phyloP scores from a whole-genome alignment of 306 rosid genomes.

The Prinsepia uniflora region DNA sequence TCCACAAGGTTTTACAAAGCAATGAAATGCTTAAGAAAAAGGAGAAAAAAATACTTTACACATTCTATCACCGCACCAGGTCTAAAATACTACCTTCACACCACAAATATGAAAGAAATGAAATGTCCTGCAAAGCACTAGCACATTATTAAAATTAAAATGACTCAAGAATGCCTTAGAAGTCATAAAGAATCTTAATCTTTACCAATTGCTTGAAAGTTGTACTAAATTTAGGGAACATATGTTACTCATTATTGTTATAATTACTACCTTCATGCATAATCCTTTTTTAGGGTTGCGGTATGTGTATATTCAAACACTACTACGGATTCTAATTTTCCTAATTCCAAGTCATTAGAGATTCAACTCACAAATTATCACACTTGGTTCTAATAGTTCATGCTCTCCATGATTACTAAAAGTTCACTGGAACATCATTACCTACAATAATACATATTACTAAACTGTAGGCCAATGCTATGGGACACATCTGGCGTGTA shows the following conservation, averaged over 20 bases:
- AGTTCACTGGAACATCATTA: too few species aligned
- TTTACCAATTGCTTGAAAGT: neutral
- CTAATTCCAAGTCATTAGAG: too few species aligned
- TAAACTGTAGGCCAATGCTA: too few species aligned
- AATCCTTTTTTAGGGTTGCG: too few species aligned
- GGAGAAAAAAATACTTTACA: neutral
- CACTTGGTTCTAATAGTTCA: too few species aligned
- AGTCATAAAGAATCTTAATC: neutral
- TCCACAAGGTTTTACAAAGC: conserved; percentile 7
- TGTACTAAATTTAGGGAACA: neutral
- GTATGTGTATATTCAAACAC: too few species aligned
- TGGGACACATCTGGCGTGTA: too few species aligned
- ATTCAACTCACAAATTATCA: too few species aligned
- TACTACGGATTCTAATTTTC: too few species aligned
- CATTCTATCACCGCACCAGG: neutral
- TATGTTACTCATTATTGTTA: neutral
- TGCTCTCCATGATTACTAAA: too few species aligned
- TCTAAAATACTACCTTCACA: neutral
- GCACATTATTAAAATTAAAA: neutral
- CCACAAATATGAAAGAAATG: too few species aligned
- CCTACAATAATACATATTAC: too few species aligned
- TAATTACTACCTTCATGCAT: neutral
- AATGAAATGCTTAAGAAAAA: neutral
- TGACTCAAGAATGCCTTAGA: neutral
- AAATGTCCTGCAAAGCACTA: neutral